phyloP scores from a whole-genome alignment of 192 early-diverging fungal genomes.

The Geranomyces variabilis region DNA sequence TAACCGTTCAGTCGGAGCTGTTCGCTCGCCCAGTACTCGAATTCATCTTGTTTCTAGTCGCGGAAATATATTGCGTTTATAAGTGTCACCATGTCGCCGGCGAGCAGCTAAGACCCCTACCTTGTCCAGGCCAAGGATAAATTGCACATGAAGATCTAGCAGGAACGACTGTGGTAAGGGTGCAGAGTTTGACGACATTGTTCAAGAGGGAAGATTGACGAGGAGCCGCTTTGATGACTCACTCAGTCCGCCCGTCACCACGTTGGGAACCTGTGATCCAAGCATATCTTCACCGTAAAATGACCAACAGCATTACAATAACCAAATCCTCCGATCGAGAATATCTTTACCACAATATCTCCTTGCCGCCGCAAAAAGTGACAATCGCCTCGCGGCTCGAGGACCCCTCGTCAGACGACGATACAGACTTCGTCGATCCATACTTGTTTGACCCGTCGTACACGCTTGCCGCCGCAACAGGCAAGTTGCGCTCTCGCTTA shows the following conservation, averaged over 20 bases:
- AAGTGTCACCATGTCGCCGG: not conserved
- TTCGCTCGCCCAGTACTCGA: slow-evolving; percentile 94
- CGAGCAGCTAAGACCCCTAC: slow-evolving; percentile 9
- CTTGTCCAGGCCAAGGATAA: slow-evolving; percentile 46
- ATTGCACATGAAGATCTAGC: slow-evolving; percentile 43
- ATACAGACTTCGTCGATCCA: slow-evolving; percentile 21
- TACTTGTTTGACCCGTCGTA: slow-evolving; percentile 32
- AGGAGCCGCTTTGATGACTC: too few species aligned
- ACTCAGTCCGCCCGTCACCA: too few species aligned
- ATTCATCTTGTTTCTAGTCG: slow-evolving; percentile 72
- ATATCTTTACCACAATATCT: slow-evolving; percentile 25
- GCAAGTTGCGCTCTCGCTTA: not conserved
- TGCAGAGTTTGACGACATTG: too few species aligned
- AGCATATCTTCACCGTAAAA: too few species aligned
- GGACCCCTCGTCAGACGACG: slow-evolving; percentile 12
- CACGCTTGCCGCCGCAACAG: slow-evolving; percentile 33
- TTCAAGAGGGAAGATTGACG: too few species aligned
- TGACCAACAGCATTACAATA: not conserved
- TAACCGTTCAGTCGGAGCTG: slow-evolving; percentile 84
- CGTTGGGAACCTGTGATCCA: too few species aligned
- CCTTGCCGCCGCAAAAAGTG: slow-evolving; percentile 19
- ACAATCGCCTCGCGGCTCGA: slow-evolving; percentile 19
- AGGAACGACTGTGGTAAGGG: slow-evolving; percentile 19
- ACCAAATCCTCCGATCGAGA: slow-evolving; percentile 24
- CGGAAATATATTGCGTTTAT: not conserved